Evolutionary conservation across 768 basidiomycete genomes (phyloP).

Genomic region (Tephrocybe sp.): DNA sequence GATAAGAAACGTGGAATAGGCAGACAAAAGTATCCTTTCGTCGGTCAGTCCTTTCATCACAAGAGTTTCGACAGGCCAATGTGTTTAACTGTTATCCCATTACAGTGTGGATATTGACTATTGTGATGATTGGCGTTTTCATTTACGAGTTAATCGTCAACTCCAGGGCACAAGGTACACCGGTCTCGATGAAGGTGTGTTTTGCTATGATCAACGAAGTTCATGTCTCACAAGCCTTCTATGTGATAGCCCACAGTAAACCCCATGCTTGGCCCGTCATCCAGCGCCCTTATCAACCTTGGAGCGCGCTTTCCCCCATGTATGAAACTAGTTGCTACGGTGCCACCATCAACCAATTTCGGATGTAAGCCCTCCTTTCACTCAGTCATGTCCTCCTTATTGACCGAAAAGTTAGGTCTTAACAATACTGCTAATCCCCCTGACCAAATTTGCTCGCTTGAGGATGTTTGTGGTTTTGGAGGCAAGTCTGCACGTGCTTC

Average conservation of each 20-base stretch:
- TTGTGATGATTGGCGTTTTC: conserved; percentile 68
- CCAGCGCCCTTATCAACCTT: conserved; percentile 76
- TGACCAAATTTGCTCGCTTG: conserved; percentile 65
- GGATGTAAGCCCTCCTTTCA: conserved; percentile 45
- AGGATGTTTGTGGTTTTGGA: conserved; percentile 87
- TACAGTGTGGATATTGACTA: conserved; percentile 62
- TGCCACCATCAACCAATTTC: conserved; percentile 53
- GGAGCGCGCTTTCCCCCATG: conserved; percentile 94
- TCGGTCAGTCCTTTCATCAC: conserved; percentile 43
- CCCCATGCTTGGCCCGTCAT: conserved; percentile 88
- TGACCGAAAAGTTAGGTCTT: conserved; percentile 43
- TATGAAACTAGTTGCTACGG: conserved; percentile 68
- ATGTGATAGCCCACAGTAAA: conserved; percentile 68
- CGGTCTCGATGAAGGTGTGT: conserved; percentile 79
- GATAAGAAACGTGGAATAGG: conserved; percentile 85
- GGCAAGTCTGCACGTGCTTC: conserved; percentile 41
- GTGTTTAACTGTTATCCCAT: not conserved
- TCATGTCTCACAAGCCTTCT: not conserved
- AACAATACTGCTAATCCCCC: conserved; percentile 85
- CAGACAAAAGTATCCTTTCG: conserved; percentile 74
- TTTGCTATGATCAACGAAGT: not conserved
- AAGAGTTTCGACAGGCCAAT: not conserved
- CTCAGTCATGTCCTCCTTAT: not conserved
- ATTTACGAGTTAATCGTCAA: conserved; percentile 87
- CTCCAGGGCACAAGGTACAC: conserved; percentile 69